These are phyloP conservation scores for Microstroma glucosiphilum DNA, from an alignment of 1,284 basidiomycete species.

Conservation along the genomic window DNA sequence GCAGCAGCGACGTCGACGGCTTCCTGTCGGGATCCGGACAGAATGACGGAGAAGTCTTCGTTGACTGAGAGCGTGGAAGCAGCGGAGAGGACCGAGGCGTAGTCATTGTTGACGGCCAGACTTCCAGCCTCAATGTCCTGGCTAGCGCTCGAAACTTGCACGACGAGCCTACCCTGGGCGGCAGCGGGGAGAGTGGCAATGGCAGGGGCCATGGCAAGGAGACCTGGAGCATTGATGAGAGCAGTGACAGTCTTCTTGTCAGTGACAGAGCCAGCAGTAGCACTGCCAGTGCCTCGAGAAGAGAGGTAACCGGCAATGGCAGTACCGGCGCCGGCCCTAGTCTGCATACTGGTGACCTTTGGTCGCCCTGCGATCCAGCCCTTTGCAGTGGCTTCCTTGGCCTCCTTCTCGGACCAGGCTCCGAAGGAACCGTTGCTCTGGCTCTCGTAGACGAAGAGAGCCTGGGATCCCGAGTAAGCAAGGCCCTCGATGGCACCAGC, in stretches of 20 bases:
- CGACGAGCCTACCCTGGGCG: conserved; percentile 38
- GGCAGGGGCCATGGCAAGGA: conserved; percentile 46
- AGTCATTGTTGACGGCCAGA: conserved; percentile 43
- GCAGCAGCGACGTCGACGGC: conserved; percentile 44
- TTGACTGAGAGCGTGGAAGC: conserved; percentile 20
- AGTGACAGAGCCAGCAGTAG: conserved; percentile 15
- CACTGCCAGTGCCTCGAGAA: conserved; percentile 26
- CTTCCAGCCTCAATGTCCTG: conserved; percentile 30
- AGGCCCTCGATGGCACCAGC: conserved; percentile 41
- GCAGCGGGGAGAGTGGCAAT: conserved; percentile 23
- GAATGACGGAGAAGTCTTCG: conserved; percentile 33
- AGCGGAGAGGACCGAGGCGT: conserved; percentile 43
- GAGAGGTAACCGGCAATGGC: conserved; percentile 46
- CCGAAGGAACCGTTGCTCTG: conserved; percentile 42
- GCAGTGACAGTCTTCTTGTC: conserved; percentile 37
- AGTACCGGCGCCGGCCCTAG: conserved; percentile 60
- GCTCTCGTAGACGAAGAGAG: conserved; percentile 49
- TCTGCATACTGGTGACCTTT: conserved; percentile 47
- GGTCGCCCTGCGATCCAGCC: conserved; percentile 31
- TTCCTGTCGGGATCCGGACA: conserved; percentile 43
- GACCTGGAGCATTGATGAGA: conserved; percentile 44
- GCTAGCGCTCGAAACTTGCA: conserved; percentile 46
- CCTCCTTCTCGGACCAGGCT: conserved; percentile 38
- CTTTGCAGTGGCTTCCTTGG: conserved; percentile 20
- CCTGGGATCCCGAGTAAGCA: conserved; percentile 39